A percentile compares a stretch with the other conserved stretches of the same genome.
Evolutionary conservation across 352 stramenopile genomes (phyloP).

Genomic region (Globisporangium splendens): DNA sequence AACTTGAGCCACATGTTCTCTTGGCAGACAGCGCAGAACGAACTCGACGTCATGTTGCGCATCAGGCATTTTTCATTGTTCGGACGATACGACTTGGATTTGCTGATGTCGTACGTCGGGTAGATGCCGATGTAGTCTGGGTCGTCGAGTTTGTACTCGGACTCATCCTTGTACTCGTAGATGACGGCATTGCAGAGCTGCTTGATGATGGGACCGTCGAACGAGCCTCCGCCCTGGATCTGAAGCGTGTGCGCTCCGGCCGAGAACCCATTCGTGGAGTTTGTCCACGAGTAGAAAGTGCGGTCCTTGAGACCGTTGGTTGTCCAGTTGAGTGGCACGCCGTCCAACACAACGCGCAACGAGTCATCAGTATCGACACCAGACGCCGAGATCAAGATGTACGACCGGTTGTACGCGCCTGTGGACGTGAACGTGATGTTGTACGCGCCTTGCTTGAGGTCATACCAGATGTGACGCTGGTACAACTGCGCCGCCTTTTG

Average conservation of each 20-base stretch:
- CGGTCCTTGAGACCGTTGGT: slow-evolving; percentile 27
- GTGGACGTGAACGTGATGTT: slow-evolving; percentile 29
- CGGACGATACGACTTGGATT: slow-evolving; percentile 25
- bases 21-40: slow-evolving; percentile 36
- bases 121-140: slow-evolving; percentile 25
- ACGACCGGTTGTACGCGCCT: slow-evolving; percentile 27
- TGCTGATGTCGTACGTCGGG: slow-evolving; percentile 29
- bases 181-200: slow-evolving; percentile 32
- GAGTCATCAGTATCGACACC: slow-evolving; percentile 26
- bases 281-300: slow-evolving; percentile 25
- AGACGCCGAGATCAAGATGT: slow-evolving; percentile 23
- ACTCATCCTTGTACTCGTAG: slow-evolving; percentile 28
- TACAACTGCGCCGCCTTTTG: slow-evolving; percentile 24
- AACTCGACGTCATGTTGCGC: slow-evolving; percentile 34
- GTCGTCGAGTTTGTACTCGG: slow-evolving; percentile 21
- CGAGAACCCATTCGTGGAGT: slow-evolving; percentile 17
- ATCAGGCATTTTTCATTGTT: slow-evolving; percentile 36
- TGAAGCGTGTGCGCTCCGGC: slow-evolving; percentile 23
- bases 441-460: slow-evolving; percentile 28
- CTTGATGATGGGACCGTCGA: slow-evolving; percentile 26
- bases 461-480: slow-evolving; percentile 34
- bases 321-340: slow-evolving; percentile 19
- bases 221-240: slow-evolving; percentile 20
- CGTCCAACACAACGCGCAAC: slow-evolving; percentile 24
- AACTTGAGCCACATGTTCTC: slow-evolving; percentile 40